Conservation (phyloP, 208 protist species). For the Trypanosoma caninum region DNA sequence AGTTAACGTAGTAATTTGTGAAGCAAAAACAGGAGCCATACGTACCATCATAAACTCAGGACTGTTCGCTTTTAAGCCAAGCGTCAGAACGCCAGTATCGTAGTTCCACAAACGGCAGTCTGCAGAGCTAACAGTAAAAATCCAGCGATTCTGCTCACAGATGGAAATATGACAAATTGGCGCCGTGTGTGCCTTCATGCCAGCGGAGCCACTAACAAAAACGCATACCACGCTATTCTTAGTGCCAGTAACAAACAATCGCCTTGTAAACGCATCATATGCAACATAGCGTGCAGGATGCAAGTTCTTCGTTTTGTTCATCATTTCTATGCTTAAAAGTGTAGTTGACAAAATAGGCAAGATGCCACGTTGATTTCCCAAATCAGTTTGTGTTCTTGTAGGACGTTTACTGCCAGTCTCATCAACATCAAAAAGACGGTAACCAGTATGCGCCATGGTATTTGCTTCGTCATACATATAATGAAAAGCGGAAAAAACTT, state of each 20-base stretch:
- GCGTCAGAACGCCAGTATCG: slow-evolving; percentile 38
- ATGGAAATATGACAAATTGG: slow-evolving; percentile 41
- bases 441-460: slow-evolving; percentile 3
- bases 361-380: neutral
- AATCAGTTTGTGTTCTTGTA: neutral
- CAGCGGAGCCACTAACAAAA: slow-evolving; percentile 54
- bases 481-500: slow-evolving; percentile 22
- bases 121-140: slow-evolving; percentile 50
- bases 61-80: slow-evolving; percentile 65
- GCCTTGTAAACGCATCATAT: slow-evolving; percentile 55
- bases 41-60: slow-evolving; percentile 41
- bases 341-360: slow-evolving; percentile 32
- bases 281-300: slow-evolving; percentile 46
- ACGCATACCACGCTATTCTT: slow-evolving; percentile 67
- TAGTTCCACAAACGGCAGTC: slow-evolving; percentile 66
- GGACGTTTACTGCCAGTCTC: slow-evolving; percentile 10
- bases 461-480: slow-evolving; percentile 13
- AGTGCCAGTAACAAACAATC: slow-evolving; percentile 60
- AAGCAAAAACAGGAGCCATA: slow-evolving; percentile 11
- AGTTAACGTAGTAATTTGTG: neutral
- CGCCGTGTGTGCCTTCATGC: slow-evolving; percentile 46
- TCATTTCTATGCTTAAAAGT: slow-evolving; percentile 25
- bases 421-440: slow-evolving; percentile 23
- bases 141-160: slow-evolving; percentile 32
- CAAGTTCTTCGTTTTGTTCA: slow-evolving; percentile 24